phyloP scores from a whole-genome alignment of 768 basidiomycete species.

The Mycena capillaripes region DNA sequence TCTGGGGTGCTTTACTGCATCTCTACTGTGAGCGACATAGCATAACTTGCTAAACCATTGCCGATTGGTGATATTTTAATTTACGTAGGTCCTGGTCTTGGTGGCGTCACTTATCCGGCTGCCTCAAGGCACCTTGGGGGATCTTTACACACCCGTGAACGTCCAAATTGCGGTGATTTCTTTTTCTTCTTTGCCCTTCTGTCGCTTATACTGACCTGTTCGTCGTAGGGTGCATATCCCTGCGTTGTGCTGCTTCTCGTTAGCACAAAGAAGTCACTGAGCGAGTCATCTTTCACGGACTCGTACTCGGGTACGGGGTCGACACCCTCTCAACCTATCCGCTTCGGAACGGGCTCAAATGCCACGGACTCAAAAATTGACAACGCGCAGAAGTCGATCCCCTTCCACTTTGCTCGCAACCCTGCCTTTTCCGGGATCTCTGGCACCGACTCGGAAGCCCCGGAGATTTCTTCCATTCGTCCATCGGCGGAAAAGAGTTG shows the following conservation, averaged over 20 bases:
- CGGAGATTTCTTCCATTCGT: neutral
- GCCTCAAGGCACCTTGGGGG: slow-evolving; percentile 5
- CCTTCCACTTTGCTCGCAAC: neutral
- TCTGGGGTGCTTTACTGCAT: slow-evolving; percentile 27
- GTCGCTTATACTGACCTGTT: neutral
- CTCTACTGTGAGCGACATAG: slow-evolving; percentile 7
- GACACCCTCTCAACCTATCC: neutral
- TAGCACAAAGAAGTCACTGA: neutral
- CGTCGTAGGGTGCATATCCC: neutral
- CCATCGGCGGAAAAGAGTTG: neutral
- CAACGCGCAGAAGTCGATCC: neutral
- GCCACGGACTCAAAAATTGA: neutral
- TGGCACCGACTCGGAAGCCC: neutral
- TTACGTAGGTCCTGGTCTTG: slow-evolving; percentile 17
- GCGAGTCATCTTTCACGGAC: neutral
- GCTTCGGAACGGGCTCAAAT: neutral
- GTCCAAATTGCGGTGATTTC: neutral
- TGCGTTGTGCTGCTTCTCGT: neutral
- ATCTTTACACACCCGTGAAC: neutral
- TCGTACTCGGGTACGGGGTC: neutral
- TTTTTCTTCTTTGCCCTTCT: neutral
- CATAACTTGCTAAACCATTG: neutral
- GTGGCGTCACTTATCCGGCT: slow-evolving; percentile 13
- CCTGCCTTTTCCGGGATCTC: neutral
- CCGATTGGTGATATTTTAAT: neutral